Evolutionary conservation across 2,329 filamentous ascomycete species (phyloP).

Genomic region (Ophiosphaerella narmari): DNA sequence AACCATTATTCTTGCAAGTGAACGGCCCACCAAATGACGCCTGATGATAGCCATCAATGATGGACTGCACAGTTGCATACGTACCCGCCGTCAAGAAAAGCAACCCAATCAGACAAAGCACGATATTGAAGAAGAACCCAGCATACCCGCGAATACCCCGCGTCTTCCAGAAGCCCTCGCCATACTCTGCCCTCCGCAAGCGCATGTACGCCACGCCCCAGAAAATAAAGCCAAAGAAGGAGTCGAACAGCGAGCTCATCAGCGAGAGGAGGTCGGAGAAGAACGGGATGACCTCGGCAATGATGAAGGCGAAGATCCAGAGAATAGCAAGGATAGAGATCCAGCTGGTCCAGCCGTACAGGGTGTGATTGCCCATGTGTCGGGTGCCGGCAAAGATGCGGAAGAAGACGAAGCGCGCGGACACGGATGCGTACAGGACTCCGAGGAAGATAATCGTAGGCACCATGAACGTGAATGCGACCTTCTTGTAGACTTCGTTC

Average conservation of each 20-base stretch:
- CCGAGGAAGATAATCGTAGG: conserved; percentile 92
- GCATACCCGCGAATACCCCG: conserved; percentile 59
- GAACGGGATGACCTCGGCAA: conserved; percentile 91
- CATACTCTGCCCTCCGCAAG: conserved; percentile 70
- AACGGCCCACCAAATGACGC: conserved; percentile 73
- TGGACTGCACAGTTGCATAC: conserved; percentile 72
- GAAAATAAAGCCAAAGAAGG: conserved; percentile 94
- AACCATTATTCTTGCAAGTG: conserved; percentile 70
- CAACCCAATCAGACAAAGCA: conserved; percentile 75
- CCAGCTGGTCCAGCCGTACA: conserved; percentile 82
- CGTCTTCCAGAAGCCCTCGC: conserved; percentile 57
- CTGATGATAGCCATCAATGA: conserved; percentile 71
- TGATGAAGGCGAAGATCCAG: conserved; percentile 90
- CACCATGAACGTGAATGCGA: conserved; percentile 93
- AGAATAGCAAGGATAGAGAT: conserved; percentile 71
- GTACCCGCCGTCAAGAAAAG: conserved; percentile 83
- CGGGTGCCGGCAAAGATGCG: conserved; percentile 78
- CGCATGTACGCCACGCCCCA: conserved; percentile 83
- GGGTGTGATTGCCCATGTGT: conserved; percentile 80
- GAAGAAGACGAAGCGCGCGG: conserved; percentile 90
- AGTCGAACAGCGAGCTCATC: conserved; percentile 89
- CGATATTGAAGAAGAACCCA: conserved; percentile 69
- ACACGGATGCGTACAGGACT: conserved; percentile 87
- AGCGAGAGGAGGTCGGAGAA: conserved; percentile 77
- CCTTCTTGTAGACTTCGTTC: conserved; percentile 77